Conservation (phyloP, 1,139 yeast species). For the Casaregolazyma lundiana region DNA sequence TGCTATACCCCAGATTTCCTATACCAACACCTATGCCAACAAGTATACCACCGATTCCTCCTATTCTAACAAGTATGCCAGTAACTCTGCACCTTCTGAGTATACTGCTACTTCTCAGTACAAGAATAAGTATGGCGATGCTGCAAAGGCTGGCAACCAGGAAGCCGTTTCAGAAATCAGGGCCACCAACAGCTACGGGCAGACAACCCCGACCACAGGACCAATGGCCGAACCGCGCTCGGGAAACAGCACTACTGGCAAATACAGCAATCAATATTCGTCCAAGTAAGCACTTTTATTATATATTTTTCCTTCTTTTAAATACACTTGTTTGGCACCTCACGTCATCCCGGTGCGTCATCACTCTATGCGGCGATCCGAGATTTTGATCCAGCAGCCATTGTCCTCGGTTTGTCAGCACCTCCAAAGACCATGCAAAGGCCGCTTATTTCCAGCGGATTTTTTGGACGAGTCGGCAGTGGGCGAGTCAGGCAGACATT, state of each 20-base stretch:
- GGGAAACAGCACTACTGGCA: too few relatives aligned
- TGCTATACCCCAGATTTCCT: too few relatives aligned
- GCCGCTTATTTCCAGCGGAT: not conserved
- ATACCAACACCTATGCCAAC: too few relatives aligned
- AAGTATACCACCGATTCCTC: too few relatives aligned
- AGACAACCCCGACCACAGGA: not conserved
- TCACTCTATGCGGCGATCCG: not conserved
- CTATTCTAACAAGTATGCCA: not conserved
- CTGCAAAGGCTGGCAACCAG: too few relatives aligned
- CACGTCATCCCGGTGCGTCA: not conserved
- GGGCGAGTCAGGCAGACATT: not conserved
- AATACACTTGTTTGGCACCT: not conserved
- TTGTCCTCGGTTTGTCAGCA: too few relatives aligned
- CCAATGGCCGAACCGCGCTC: too few relatives aligned
- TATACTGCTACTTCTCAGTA: not conserved
- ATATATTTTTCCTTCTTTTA: not conserved
- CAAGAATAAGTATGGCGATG: not conserved
- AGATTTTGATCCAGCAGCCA: not conserved
- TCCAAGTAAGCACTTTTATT: not conserved
- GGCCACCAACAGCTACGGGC: not conserved
- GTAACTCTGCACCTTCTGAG: conserved; percentile 3
- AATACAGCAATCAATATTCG: not conserved
- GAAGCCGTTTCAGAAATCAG: too few relatives aligned
- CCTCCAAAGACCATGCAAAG: not conserved
- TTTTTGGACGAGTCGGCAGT: not conserved